Percentiles rank a stretch among this genome's conserved stretches.
phyloP scores from a whole-genome alignment of 768 basidiomycete genomes.

The Lentinula boryana region DNA sequence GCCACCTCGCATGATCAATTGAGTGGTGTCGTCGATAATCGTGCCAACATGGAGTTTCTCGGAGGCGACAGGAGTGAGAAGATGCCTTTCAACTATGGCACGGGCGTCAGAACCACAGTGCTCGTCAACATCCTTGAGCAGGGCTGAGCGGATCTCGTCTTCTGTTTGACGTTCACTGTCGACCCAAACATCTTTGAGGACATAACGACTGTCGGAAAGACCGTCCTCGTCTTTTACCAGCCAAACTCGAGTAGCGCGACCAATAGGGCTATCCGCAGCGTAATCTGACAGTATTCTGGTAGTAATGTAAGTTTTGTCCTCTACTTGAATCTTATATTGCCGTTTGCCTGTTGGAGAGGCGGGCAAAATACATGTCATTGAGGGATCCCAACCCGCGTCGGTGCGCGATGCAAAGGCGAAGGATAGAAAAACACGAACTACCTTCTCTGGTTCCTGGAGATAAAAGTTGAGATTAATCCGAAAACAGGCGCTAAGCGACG shows the following conservation, averaged over 20 bases:
- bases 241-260: not conserved
- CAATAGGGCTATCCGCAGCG: not conserved
- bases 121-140: not conserved
- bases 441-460: not conserved
- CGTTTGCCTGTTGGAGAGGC: not conserved
- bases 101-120: not conserved
- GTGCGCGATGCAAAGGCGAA: not conserved
- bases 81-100: not conserved
- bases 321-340: not conserved
- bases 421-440: not conserved
- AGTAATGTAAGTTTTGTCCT: not conserved
- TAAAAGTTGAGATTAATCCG: not conserved
- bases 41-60: not conserved
- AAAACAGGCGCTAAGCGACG: not conserved
- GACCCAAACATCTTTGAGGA: no score
- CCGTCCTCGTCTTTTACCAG: not conserved
- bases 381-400: not conserved
- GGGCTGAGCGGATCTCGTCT: not conserved
- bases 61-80: not conserved
- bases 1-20: not conserved
- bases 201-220: not conserved
- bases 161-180: not conserved
- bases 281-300: not conserved
- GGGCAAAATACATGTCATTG: not conserved
- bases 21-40: not conserved